phyloP scores from a whole-genome alignment of 768 basidiomycete species.

The Rhizopogon vulgaris region DNA sequence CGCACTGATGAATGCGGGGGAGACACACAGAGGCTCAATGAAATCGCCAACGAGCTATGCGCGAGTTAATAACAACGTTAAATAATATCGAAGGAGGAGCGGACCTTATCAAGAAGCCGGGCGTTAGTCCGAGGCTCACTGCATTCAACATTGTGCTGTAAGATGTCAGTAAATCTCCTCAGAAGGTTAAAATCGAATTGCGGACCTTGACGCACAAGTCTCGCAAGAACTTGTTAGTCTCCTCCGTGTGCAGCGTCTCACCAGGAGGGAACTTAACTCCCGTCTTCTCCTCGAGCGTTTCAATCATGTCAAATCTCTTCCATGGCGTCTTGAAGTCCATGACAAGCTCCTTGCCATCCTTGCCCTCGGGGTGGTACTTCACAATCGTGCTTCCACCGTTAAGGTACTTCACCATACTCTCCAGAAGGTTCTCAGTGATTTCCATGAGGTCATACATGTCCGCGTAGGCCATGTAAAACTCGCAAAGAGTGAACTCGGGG shows the following conservation, averaged over 20 bases:
- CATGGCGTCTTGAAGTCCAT: slow-evolving; percentile 92
- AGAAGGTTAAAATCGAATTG: background rate
- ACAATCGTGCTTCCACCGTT: slow-evolving; percentile 77
- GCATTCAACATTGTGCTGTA: slow-evolving; percentile 92
- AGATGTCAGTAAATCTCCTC: background rate
- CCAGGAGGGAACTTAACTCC: slow-evolving; percentile 90
- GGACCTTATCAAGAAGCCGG: slow-evolving; percentile 88
- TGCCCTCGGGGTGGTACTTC: slow-evolving; percentile 89
- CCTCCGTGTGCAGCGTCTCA: slow-evolving; percentile 79
- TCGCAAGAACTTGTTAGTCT: slow-evolving; percentile 83
- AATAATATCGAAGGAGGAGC: background rate
- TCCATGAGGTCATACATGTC: slow-evolving; percentile 99
- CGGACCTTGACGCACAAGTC: slow-evolving; percentile 79
- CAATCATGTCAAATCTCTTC: slow-evolving; percentile 99
- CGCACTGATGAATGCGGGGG: slow-evolving; percentile 90
- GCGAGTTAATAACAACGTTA: background rate
- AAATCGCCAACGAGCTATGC: slow-evolving; percentile 90
- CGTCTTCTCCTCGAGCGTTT: slow-evolving; percentile 90
- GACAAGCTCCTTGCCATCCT: slow-evolving; percentile 67
- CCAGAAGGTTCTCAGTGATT: slow-evolving; percentile 84
- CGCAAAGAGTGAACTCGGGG: slow-evolving; percentile 98
- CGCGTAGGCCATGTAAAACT: slow-evolving; percentile 99
- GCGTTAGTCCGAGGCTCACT: slow-evolving; percentile 94
- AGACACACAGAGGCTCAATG: slow-evolving; percentile 95
- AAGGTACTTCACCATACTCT: slow-evolving; percentile 85